Base-by-base conservation (phyloP, 108 stramenopile species). In the Skeletonema tropicum region DNA sequence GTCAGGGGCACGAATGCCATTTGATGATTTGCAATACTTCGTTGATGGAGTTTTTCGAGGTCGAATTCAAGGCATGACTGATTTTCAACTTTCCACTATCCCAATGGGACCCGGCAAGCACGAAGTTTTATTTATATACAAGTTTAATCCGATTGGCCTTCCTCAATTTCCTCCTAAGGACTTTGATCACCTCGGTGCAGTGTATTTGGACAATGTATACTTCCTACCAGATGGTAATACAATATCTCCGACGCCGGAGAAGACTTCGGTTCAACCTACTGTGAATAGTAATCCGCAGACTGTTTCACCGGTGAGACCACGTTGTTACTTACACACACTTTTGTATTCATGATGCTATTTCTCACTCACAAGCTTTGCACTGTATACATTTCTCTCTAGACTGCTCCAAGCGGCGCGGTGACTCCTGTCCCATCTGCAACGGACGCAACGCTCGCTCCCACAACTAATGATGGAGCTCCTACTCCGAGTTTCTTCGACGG, bases 401-500 rank as follows among this genome's bases (percentile, higher is more conserved):
- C 33, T 35, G 0, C 33, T 35, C 33, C 1, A 35, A 35, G 6
- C 7, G 7, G 33, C 33, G 33, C 4, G 33, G 33, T 35, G 52
- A 55, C 52, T 25, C 15, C 23, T 39, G 38, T 2, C 38, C 38
- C 11, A 39, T 39, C 38, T 39, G 38, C 23, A 55, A 25, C 3
- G 52, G 52, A 9, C 7, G 21, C 23, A 55, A 55, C 52, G 3
- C 9, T 23, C 33, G 64, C 21, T 12, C 49, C 68, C 26, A 23
- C 69, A 25, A 39, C 19, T 19, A 17, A 32, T 12, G 4, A 2
- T 29, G 26, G 39, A 64, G 7, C 36, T 41, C 59, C 64, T 15
- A 38, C 13, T 9, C 57, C 45, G 35, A 48, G 61, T 21, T 32
- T 68, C 31, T 83, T 83, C 45, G 82, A 83, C 57, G 82, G 82